These are phyloP conservation scores for Dactylorhiza incarnata DNA, from an alignment of 106 monocot genomes.

Conservation along the genomic window DNA sequence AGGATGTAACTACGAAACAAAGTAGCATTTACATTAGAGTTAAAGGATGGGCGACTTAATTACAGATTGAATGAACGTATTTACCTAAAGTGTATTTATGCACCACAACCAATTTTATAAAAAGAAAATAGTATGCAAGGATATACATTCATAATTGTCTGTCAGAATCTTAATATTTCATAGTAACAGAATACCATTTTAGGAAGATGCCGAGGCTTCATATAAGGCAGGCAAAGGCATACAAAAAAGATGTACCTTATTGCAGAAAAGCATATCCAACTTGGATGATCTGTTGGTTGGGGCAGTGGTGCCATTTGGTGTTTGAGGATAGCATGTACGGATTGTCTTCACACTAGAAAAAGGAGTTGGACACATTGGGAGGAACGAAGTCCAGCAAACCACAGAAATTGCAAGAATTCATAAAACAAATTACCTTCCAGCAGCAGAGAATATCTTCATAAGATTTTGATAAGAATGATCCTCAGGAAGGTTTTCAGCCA, in stretches of 20 bases:
- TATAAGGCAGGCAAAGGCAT: not conserved
- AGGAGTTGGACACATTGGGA: not conserved
- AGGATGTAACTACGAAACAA: not conserved
- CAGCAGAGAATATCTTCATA: constrained; percentile 83
- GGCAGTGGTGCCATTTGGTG: constrained; percentile 56
- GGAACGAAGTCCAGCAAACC: not conserved
- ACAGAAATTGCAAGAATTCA: not conserved
- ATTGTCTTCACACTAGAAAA: constrained; percentile 86
- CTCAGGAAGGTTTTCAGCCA: constrained; percentile 97
- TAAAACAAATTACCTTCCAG: constrained; percentile 55
- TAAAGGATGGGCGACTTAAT: not conserved
- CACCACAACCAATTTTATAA: no score
- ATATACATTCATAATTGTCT: not conserved
- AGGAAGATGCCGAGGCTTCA: no score
- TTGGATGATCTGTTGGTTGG: constrained; percentile 72
- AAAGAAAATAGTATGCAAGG: not conserved
- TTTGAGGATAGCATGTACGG: constrained; percentile 95
- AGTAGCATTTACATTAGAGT: not conserved
- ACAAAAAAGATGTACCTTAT: constrained; percentile 40
- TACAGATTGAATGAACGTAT: not conserved
- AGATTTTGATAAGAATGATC: constrained; percentile 97
- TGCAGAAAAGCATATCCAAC: constrained; percentile 76
- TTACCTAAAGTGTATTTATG: not conserved
- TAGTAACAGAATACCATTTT: no score
- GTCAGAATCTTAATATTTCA: no score